These are phyloP conservation scores for Volutella citrinella DNA, from an alignment of 2,329 filamentous ascomycete species.

Conservation along the genomic window DNA sequence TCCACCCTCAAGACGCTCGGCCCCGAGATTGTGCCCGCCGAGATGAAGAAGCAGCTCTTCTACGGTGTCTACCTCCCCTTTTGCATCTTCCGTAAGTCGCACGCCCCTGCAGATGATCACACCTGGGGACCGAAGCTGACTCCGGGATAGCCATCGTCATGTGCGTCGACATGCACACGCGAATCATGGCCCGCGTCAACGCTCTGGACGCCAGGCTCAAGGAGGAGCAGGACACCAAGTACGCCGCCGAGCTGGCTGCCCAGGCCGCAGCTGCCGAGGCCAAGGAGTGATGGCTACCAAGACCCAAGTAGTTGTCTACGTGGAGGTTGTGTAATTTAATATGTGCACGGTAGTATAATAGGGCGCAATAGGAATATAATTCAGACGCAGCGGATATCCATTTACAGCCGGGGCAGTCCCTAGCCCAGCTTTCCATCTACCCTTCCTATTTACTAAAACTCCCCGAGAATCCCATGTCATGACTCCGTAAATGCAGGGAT, in stretches of 20 bases:
- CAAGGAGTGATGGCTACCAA: too few relatives aligned
- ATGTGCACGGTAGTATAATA: constrained; percentile 1
- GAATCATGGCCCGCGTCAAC: constrained; percentile 45
- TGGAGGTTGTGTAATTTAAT: too few relatives aligned
- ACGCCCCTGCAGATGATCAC: not conserved
- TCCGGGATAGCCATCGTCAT: constrained; percentile 52
- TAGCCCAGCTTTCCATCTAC: constrained; percentile 13
- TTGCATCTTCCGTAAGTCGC: constrained; percentile 48
- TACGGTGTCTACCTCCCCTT: constrained; percentile 52
- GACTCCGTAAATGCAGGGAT: constrained; percentile 22
- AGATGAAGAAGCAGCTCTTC: constrained; percentile 45
- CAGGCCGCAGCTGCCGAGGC: too few relatives aligned
- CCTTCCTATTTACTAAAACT: constrained; percentile 11
- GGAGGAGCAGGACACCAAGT: constrained; percentile 16
- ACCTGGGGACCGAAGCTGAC: too few relatives aligned
- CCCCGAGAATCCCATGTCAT: constrained; percentile 10
- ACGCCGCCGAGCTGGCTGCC: too few relatives aligned
- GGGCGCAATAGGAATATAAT: constrained; percentile 10
- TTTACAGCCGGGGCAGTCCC: constrained; percentile 9
- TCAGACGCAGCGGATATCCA: constrained; percentile 4
- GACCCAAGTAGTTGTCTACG: too few relatives aligned
- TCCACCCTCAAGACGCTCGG: constrained; percentile 50
- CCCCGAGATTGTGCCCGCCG: constrained; percentile 37
- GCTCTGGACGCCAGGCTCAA: constrained; percentile 36
- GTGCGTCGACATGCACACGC: constrained; percentile 52